Evolutionary conservation across 1,284 basidiomycete genomes (phyloP), one percentile per base, ranked within the genome.

Genomic region (Xerocomus amazonicus): DNA sequence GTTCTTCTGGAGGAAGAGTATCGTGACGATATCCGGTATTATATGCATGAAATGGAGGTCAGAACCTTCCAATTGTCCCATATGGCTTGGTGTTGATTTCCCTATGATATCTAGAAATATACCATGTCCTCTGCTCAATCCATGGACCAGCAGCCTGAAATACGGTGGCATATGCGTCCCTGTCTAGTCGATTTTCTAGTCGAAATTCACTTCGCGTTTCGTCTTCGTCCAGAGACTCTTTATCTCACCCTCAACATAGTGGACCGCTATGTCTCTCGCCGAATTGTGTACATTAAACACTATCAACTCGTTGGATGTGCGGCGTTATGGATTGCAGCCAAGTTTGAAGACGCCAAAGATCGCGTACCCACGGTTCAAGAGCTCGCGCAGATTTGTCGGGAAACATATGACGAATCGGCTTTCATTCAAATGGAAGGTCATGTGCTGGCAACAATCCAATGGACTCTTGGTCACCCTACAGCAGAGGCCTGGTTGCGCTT

Each of bases 301-400:
- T 99, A 98, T 70, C 97, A 99, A 68, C 89, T 99, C 45, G 96
- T 99, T 47, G 97, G 97, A 31, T 99, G 97, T 64, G 92, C 96
- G 12, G 94, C 97, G 17, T 80, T 99, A 5, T 96, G 96, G 93
- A 98, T 99, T 60, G 97, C 97, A 6, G 91, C 97, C 62, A 99
- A 99, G 73, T 99, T 97, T 63, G 97, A 99, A 73, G 97, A 99
- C 66, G 89, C 95, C 37, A 99, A 99, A 73, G 96, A 99, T 68
- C 91, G 93, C 53, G 94, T 99, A 2, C 97, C 97, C 9, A 90
- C 92, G 2, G 90, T 98, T 8, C 83, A 90, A 62, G 96, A 99
- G 60, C 84, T 99, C 50, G 87, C 86, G 48, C 88, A 93, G 64
- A 94, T 97, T 72, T 99, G 95, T 73, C 91, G 88, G 61, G 88